Evolutionary conservation across 305 asterid species (phyloP).

Genomic region (Caryopteris hybrid): DNA sequence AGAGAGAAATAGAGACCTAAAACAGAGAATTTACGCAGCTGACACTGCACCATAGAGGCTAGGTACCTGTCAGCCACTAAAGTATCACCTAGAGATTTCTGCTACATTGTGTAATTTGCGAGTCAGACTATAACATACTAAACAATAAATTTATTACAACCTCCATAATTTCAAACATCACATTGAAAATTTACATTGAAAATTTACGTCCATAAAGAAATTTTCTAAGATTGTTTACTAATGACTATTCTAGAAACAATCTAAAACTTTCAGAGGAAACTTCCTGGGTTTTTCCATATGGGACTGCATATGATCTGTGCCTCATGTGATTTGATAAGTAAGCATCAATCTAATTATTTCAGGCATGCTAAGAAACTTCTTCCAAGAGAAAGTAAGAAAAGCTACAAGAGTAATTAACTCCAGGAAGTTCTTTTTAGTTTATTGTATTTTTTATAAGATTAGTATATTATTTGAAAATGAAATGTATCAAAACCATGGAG

Average conservation of each 20-base stretch:
- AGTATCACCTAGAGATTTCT: no score
- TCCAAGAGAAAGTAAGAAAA: neutral
- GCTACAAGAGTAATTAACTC: neutral
- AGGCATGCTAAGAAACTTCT: neutral
- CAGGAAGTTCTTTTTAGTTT: neutral
- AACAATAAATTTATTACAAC: no score
- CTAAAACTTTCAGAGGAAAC: neutral
- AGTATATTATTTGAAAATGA: neutral
- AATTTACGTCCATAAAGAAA: no score
- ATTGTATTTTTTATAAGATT: neutral
- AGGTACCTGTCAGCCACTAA: no score
- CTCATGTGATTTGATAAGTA: neutral
- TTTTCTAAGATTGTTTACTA: no score
- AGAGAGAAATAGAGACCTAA: no score
- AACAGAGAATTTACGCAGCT: no score
- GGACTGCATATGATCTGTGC: neutral
- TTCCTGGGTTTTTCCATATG: neutral
- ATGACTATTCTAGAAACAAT: neutral
- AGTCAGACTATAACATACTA: no score
- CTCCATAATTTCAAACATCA: no score
- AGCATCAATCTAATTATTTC: neutral
- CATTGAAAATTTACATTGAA: no score
- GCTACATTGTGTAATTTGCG: no score
- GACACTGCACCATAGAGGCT: no score
- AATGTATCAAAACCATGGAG: neutral